Evolutionary conservation across 805 yeast species (phyloP).

Genomic region (Wickerhamomyces hampshirensis): DNA sequence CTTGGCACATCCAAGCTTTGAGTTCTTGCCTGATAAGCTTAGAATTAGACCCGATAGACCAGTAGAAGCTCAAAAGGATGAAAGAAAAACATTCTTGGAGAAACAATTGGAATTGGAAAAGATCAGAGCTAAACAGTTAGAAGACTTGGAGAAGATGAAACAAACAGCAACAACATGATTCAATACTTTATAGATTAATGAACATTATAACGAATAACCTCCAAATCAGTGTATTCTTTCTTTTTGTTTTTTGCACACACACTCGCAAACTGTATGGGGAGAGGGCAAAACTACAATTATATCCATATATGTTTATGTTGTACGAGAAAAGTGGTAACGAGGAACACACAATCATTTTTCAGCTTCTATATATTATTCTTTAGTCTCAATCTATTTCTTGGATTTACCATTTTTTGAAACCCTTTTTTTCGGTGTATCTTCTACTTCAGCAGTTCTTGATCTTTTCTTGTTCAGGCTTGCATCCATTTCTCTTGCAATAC

Average conservation of each 20-base stretch:
- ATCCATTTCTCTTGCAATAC: conserved; percentile 60
- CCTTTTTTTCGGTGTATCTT: not conserved
- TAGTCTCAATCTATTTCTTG: too few species aligned
- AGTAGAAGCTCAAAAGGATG: conserved; percentile 9
- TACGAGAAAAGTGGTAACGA: too few species aligned
- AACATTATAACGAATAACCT: not conserved
- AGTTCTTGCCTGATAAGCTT: conserved; percentile 37
- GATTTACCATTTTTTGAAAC: not conserved
- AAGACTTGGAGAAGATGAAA: conserved; percentile 10
- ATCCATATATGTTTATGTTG: too few species aligned
- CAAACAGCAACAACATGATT: not conserved
- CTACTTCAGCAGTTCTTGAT: conserved; percentile 10
- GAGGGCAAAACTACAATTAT: too few species aligned
- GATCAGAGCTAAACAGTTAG: conserved; percentile 13
- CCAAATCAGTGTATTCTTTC: not conserved
- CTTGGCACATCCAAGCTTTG: conserved; percentile 79
- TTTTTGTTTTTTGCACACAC: not conserved
- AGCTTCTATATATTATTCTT: too few species aligned
- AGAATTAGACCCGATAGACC: conserved; percentile 32
- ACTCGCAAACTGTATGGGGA: too few species aligned
- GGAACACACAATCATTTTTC: too few species aligned
- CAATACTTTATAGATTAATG: not conserved
- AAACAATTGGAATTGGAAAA: conserved; percentile 25
- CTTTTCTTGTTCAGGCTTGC: conserved; percentile 12
- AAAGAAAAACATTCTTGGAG: conserved; percentile 20